Base-by-base conservation (phyloP, 1,284 basidiomycete species). In the Cutaneotrichosporon arboriforme region DNA sequence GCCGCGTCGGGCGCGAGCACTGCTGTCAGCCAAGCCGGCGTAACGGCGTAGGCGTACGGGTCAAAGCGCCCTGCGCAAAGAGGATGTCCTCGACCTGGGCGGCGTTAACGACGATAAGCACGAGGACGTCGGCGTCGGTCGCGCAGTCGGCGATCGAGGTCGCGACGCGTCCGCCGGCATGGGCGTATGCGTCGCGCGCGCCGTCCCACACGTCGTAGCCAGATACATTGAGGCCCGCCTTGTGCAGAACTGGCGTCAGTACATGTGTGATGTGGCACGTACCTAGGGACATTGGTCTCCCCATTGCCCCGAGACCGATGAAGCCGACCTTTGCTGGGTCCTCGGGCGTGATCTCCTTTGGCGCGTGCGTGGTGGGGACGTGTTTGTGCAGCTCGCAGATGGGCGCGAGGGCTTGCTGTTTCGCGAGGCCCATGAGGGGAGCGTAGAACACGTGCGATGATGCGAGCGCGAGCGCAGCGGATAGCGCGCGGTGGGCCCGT, bases 31-130 rank as follows among this genome's bases (percentile, higher is more conserved):
- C 17, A n/a, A 31, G 26, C 7, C 10, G 26, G 10, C 10, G 10
- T 7, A 10, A 31, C 7, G 13, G 38, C 36, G 7, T 7, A 17
- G 10, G 36, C 48, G 31, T 10, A 57, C 55, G 46, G 26, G 48
- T 44, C 15, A 45, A 44, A 7, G 49, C 55, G 8, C 53, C 55
- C 26, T 52, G 48, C 10, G 38, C 52, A 26, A 65, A 51, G n/a
- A 65, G 51, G 15, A 65, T 46, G 20, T 60, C 59, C 37, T 54
- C 49, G 10, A 55, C 59, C 44, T 65, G 63, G 13, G 51, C 52
- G 22, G 51, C 54, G 33, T 51, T 59, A 12, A 65, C 50, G n/a
- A 65, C 63, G 50, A 65, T 62, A 18, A 65, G 56, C 4, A 65
- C 45, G 15, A 61, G 33, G n/a, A 61, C 54, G 31, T 63, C 57